phyloP scores from a whole-genome alignment of 2,329 filamentous ascomycete species.

The Ceratocystis lukuohia region DNA sequence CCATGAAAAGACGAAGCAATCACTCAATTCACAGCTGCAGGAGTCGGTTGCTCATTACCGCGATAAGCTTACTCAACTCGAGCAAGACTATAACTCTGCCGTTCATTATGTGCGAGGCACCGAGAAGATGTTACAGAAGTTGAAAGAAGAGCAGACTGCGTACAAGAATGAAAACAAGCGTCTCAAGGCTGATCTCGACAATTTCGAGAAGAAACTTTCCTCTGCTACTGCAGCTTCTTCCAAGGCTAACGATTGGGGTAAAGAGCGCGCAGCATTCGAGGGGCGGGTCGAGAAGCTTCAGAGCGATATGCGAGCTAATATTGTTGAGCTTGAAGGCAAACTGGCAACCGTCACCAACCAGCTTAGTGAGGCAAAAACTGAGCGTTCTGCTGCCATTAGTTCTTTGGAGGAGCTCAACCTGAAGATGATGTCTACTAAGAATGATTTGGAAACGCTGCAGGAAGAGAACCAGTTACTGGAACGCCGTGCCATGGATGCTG shows the following conservation, averaged over 20 bases:
- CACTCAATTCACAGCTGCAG: constrained; percentile 65
- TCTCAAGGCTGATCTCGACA: constrained; percentile 68
- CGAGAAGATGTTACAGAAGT: constrained; percentile 97
- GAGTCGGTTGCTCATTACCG: constrained; percentile 82
- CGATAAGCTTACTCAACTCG: constrained; percentile 83
- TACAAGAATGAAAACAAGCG: constrained; percentile 79
- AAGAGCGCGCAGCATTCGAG: constrained; percentile 55
- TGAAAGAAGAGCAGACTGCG: constrained; percentile 91
- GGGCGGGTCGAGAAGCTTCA: constrained; percentile 57
- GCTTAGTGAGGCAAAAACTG: constrained; percentile 48
- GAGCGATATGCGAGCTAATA: constrained; percentile 51
- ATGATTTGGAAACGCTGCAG: constrained; percentile 68
- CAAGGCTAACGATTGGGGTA: constrained; percentile 54
- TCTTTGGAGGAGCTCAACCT: constrained; percentile 40
- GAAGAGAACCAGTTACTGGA: constrained; percentile 72
- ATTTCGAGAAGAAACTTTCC: constrained; percentile 43
- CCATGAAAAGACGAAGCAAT: constrained; percentile 72
- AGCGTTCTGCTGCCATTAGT: constrained; percentile 54
- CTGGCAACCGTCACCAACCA: constrained; percentile 56
- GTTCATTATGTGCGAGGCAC: constrained; percentile 97
- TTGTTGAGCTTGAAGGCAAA: constrained; percentile 56
- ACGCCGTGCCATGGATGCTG: constrained; percentile 72
- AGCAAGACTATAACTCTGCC: constrained; percentile 94
- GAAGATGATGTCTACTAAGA: constrained; percentile 46
- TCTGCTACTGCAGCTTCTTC: constrained; percentile 27